A percentile compares a stretch with the other conserved stretches of the same genome.
Evolutionary conservation across 169 alveolate species (phyloP).

Genomic region (Perkinsus chesapeaki): DNA sequence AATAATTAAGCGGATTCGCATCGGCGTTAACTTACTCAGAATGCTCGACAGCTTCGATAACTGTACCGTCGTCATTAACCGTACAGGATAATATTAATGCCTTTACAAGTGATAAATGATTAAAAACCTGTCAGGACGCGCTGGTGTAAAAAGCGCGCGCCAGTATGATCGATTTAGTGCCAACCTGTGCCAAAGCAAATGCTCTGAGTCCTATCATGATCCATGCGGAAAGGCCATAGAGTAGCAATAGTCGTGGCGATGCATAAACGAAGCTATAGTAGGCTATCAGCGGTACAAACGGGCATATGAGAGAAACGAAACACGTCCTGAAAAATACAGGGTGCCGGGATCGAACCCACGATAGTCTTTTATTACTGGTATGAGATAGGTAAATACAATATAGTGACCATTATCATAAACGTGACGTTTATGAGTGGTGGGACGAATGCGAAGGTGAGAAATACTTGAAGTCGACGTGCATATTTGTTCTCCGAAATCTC

Average conservation of each 20-base stretch:
- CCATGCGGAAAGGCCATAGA: neutral
- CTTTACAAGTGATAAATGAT: neutral
- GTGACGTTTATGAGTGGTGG: neutral
- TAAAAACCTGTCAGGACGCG: neutral
- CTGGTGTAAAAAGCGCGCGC: neutral
- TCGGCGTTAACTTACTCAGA: neutral
- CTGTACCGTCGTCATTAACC: neutral
- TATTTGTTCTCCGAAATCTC: neutral
- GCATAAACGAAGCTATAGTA: neutral
- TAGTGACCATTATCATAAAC: neutral
- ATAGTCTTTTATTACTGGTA: neutral
- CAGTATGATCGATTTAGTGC: neutral
- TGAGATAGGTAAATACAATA: neutral
- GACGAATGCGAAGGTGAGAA: neutral
- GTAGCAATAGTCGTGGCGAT: neutral
- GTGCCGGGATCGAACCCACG: neutral
- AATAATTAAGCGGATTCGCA: too few species aligned
- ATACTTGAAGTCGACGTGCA: neutral
- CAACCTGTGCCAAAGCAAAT: neutral
- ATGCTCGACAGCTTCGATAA: neutral
- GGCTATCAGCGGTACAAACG: neutral
- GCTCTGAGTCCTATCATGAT: neutral
- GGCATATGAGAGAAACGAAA: neutral
- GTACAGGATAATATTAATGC: neutral
- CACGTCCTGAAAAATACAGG: neutral